Evolutionary conservation across 129 eudicot genomes (phyloP).

Genomic region (Chrysanthemum makinoi): DNA sequence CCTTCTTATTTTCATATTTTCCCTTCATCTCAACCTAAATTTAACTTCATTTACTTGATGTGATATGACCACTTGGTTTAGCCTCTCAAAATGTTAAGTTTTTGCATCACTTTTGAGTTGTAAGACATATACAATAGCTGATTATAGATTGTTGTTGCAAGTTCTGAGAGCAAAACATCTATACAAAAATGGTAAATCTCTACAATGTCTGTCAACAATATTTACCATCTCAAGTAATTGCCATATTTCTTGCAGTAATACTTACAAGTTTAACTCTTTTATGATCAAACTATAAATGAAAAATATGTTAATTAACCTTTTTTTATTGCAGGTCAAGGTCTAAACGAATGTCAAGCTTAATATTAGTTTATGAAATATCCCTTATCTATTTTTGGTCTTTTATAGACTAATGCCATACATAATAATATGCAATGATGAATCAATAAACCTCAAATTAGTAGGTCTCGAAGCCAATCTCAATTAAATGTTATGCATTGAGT

Average conservation of each 20-base stretch:
- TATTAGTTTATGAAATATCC: no score
- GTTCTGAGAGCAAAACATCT: no score
- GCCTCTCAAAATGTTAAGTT: no score
- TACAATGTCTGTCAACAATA: not conserved
- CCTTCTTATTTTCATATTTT: no score
- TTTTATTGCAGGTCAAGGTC: slow-evolving; percentile 50
- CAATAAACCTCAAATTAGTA: slow-evolving; percentile 29
- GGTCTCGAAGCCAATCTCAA: slow-evolving; percentile 28
- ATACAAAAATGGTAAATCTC: no score
- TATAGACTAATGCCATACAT: not conserved
- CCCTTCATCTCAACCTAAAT: no score
- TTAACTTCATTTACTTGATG: no score
- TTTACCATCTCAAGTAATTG: slow-evolving; percentile 1
- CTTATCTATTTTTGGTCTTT: not conserved
- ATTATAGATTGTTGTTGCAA: no score
- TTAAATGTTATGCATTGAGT: not conserved
- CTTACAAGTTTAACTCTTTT: not conserved
- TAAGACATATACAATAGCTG: no score
- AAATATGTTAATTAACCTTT: slow-evolving; percentile 9
- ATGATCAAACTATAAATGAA: not conserved
- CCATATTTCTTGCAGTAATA: not conserved
- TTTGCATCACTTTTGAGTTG: no score
- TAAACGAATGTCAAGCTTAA: slow-evolving; percentile 62
- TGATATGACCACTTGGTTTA: no score
- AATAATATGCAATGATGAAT: slow-evolving; percentile 18